phyloP scores from a whole-genome alignment of 345 rosid genomes.

The Triadica sebifera region DNA sequence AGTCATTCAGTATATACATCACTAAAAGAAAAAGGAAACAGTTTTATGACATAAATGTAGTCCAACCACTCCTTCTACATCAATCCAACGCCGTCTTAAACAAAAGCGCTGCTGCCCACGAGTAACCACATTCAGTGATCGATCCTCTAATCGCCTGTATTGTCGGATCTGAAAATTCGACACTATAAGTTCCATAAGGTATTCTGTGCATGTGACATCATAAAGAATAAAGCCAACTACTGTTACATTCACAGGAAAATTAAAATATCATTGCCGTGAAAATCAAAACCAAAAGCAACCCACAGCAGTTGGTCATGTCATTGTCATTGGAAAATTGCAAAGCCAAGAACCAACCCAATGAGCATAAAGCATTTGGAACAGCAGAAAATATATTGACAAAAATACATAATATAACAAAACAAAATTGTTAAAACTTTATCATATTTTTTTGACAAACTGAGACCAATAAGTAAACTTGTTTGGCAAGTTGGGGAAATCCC shows the following conservation, averaged over 20 bases:
- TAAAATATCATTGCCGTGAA: not conserved
- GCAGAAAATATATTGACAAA: not conserved
- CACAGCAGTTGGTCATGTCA: not conserved
- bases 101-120: constrained; percentile 91
- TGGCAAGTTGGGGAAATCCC: not conserved
- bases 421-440: not conserved
- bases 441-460: not conserved
- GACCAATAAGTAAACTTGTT: not conserved
- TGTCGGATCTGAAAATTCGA: constrained; percentile 68
- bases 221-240: not conserved
- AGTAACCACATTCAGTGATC: constrained; percentile 80
- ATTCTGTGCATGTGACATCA: not conserved
- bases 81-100: constrained; percentile 72
- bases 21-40: not conserved
- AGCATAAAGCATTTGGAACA: not conserved
- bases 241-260: not conserved
- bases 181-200: constrained; percentile 2
- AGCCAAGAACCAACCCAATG: not conserved
- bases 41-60: not conserved
- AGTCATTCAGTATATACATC: constrained; percentile 1
- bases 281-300: not conserved
- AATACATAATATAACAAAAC: not conserved
- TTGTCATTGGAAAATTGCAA: not conserved
- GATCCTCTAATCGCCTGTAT: constrained; percentile 74
- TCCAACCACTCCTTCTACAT: constrained; percentile 86